Conservation (phyloP, 306 rosid genomes). For the Lathyrus tuberosus region DNA sequence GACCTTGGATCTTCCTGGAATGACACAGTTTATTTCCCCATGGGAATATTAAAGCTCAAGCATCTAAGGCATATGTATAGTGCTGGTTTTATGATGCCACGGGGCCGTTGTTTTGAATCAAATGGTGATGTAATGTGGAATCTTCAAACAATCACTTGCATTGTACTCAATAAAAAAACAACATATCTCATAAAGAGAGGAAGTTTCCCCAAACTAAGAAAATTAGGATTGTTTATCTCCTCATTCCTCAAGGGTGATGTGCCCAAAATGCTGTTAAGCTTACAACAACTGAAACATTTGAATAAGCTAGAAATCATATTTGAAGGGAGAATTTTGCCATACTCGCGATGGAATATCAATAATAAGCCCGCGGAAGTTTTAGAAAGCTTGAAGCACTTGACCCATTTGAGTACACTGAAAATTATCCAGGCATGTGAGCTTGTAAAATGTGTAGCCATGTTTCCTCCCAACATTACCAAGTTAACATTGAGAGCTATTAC, state of each 20-base stretch:
- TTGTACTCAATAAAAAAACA: conserved; percentile 4
- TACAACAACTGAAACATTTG: conserved; percentile 12
- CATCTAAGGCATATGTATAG: conserved; percentile 9
- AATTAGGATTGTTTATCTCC: background rate
- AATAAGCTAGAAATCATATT: background rate
- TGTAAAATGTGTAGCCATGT: background rate
- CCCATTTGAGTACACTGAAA: background rate
- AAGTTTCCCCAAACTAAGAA: background rate
- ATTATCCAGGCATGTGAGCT: background rate
- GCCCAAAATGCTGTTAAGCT: background rate
- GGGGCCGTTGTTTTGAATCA: background rate
- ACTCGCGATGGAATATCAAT: background rate
- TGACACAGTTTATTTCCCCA: background rate
- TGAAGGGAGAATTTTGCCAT: background rate
- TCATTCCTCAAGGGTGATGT: background rate
- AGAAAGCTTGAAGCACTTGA: background rate
- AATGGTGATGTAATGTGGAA: conserved; percentile 27
- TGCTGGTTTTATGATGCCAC: background rate
- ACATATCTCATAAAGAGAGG: background rate
- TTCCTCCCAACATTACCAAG: conserved; percentile 25
- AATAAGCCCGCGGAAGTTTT: background rate
- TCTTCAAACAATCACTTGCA: conserved; percentile 25
- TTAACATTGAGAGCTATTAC: background rate
- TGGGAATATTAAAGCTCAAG: conserved; percentile 13
- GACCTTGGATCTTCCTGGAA: background rate